Conservation (phyloP, 2,329 filamentous ascomycete genomes). For the Trichophyton benhamiae region DNA sequence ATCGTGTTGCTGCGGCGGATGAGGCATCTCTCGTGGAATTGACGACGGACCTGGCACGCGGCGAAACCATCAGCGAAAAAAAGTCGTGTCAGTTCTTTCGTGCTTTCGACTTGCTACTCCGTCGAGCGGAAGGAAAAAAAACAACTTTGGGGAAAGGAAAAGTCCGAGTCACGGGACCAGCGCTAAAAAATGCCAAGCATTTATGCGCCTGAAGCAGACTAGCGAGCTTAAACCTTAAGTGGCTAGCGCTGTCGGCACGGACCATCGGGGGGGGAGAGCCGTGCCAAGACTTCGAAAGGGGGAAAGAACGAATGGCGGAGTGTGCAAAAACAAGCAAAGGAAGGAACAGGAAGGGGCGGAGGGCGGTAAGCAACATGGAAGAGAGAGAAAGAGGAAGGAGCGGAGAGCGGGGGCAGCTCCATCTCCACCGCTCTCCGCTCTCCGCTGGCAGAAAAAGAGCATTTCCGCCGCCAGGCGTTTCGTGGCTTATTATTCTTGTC, state of each 20-base stretch:
- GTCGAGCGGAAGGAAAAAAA: neutral
- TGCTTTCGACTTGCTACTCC: too few species aligned
- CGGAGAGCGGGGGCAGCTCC: neutral
- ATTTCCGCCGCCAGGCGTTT: too few species aligned
- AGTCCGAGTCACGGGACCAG: neutral
- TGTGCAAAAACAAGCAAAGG: neutral
- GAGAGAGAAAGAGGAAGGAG: neutral
- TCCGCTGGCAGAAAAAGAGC: too few species aligned
- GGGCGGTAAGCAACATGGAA: neutral
- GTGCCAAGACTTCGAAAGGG: neutral
- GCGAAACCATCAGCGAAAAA: constrained; percentile 7
- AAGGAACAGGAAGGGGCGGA: neutral
- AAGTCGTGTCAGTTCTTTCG: neutral
- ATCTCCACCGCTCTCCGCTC: neutral
- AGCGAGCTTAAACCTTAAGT: neutral
- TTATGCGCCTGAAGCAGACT: neutral
- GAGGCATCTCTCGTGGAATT: constrained; percentile 25
- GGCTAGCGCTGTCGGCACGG: neutral
- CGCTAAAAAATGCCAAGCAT: neutral
- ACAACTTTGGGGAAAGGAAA: neutral
- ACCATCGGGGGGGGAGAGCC: neutral
- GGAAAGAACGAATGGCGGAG: neutral
- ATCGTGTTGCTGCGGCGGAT: constrained; percentile 23
- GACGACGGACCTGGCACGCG: constrained; percentile 5
- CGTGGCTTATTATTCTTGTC: too few species aligned